Evolutionary conservation across 805 yeast species (phyloP).

Genomic region (Zygosaccharomyces gambellarensis): DNA sequence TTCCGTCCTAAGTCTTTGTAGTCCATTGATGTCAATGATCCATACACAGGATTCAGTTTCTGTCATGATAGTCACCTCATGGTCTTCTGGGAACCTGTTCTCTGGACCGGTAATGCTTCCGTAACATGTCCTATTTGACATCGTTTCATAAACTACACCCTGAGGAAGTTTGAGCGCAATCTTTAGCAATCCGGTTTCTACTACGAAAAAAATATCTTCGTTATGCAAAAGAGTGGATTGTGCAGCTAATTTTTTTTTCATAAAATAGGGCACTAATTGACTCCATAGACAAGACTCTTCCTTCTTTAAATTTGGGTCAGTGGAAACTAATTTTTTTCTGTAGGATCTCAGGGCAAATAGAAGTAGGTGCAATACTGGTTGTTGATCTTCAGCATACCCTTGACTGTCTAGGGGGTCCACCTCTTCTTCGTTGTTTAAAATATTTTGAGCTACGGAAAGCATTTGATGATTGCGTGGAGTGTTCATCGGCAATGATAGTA

Average conservation of each 20-base stretch:
- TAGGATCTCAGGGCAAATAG: conserved; percentile 29
- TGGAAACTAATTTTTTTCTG: conserved; percentile 26
- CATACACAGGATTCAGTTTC: conserved; percentile 65
- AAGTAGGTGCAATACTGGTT: conserved; percentile 29
- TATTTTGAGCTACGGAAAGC: conserved; percentile 38
- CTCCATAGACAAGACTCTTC: conserved; percentile 57
- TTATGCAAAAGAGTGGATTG: conserved; percentile 41
- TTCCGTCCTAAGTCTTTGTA: conserved; percentile 44
- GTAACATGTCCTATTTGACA: conserved; percentile 53
- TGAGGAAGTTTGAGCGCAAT: conserved; percentile 47
- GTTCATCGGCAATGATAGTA: conserved; percentile 25
- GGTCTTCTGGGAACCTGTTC: conserved; percentile 35
- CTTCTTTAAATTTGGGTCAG: conserved; percentile 31
- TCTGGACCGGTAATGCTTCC: conserved; percentile 41
- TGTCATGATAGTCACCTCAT: conserved; percentile 46
- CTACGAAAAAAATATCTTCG: conserved; percentile 44
- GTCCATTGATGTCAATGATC: conserved; percentile 49
- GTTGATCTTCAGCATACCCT: conserved; percentile 14
- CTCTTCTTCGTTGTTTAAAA: conserved; percentile 30
- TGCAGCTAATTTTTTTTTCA: conserved; percentile 43
- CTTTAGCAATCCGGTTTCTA: conserved; percentile 53
- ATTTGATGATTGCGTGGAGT: conserved; percentile 42
- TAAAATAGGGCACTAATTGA: conserved; percentile 52
- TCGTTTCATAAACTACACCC: conserved; percentile 41
- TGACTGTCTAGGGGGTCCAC: conserved; percentile 21